Conservation (phyloP, 176 grass and related monocot species). For the Stipa capillata region DNA sequence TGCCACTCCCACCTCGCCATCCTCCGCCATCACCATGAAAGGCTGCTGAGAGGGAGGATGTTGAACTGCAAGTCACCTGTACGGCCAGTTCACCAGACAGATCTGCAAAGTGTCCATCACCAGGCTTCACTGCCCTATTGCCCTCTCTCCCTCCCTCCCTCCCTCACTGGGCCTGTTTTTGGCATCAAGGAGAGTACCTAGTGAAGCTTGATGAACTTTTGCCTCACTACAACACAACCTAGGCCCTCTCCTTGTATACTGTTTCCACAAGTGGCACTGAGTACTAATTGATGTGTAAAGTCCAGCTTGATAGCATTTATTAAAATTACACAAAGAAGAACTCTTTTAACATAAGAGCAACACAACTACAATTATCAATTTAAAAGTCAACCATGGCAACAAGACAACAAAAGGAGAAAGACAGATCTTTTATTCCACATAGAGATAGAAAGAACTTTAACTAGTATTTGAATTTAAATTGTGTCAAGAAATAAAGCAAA, state of each 20-base stretch:
- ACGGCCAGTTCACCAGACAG: not conserved
- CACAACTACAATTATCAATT: not conserved
- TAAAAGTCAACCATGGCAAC: not conserved
- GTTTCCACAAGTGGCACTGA: not conserved
- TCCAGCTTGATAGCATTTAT: not conserved
- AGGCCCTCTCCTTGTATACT: not conserved
- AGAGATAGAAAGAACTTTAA: not conserved
- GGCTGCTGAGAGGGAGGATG: not conserved
- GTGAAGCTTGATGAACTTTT: not conserved
- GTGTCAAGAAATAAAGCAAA: conserved; percentile 2
- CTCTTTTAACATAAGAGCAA: not conserved
- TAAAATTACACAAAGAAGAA: not conserved
- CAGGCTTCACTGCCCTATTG: not conserved
- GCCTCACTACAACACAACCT: not conserved
- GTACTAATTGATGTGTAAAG: not conserved
- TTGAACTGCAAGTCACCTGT: not conserved
- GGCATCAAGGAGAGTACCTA: not conserved
- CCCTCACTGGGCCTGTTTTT: not conserved
- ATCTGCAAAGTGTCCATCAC: not conserved
- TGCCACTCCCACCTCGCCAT: not conserved
- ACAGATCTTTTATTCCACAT: too few species aligned
- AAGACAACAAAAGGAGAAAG: not conserved
- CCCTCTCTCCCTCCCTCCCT: not conserved
- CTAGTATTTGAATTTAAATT: not conserved
- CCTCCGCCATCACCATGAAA: not conserved